Evolutionary conservation across 2,329 filamentous ascomycete genomes (phyloP).

Genomic region (Ophiostoma montium): DNA sequence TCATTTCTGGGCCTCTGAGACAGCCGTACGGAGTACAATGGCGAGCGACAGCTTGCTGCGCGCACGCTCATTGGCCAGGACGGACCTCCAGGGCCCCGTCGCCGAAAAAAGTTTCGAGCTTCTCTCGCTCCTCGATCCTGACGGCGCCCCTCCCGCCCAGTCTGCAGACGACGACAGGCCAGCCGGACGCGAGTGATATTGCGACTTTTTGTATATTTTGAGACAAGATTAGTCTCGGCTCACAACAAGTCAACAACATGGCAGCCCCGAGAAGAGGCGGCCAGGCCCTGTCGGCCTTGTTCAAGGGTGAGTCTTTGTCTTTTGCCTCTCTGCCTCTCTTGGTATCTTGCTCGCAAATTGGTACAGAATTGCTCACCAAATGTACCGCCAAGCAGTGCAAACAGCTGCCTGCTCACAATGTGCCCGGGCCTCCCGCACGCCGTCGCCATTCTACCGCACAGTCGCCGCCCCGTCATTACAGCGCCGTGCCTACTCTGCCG

Average conservation of each 20-base stretch:
- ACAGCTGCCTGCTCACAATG: conserved; percentile 21
- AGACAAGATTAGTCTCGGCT: not conserved
- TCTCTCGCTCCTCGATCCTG: not conserved
- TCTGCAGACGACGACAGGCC: not conserved
- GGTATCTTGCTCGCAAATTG: too few relatives aligned
- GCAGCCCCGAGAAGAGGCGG: conserved; percentile 43
- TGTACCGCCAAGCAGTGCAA: conserved; percentile 3
- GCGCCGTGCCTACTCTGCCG: conserved; percentile 3
- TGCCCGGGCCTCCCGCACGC: conserved; percentile 8
- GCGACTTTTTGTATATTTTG: too few relatives aligned
- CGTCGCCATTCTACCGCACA: conserved; percentile 2
- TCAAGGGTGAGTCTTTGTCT: conserved; percentile 28
- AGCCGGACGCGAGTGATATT: not conserved
- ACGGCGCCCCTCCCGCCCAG: not conserved
- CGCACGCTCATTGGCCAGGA: not conserved
- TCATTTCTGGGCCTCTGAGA: not conserved
- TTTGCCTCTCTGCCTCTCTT: not conserved
- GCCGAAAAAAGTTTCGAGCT: conserved; percentile 9
- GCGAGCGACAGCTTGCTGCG: too few relatives aligned
- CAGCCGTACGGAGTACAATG: too few relatives aligned
- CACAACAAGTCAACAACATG: conserved; percentile 24
- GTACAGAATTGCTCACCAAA: too few relatives aligned
- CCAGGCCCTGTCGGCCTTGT: conserved; percentile 31
- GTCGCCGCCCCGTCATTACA: conserved; percentile 1
- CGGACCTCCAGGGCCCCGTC: not conserved